These are phyloP conservation scores for Phytopythium delawarense DNA, from an alignment of 352 stramenopile species.

Conservation along the genomic window DNA sequence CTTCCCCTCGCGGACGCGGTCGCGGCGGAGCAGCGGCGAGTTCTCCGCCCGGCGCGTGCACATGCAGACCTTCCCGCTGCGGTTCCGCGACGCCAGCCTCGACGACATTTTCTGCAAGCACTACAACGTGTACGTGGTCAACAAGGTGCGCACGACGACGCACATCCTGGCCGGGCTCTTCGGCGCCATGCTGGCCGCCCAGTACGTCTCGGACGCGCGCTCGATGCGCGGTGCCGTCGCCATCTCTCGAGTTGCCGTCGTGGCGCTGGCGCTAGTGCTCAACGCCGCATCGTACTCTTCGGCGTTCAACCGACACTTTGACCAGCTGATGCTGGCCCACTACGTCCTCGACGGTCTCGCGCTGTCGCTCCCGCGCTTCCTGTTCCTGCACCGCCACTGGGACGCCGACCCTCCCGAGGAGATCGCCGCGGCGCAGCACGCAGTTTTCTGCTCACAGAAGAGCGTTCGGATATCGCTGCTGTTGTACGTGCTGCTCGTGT, in stretches of 20 bases:
- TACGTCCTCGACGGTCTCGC: slow-evolving; percentile 51
- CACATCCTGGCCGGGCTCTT: slow-evolving; percentile 49
- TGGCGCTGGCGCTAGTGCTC: slow-evolving; percentile 39
- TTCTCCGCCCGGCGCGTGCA: slow-evolving; percentile 21
- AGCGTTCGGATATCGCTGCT: slow-evolving; percentile 51
- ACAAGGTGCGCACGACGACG: slow-evolving; percentile 54
- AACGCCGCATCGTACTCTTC: slow-evolving; percentile 33
- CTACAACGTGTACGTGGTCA: slow-evolving; percentile 68
- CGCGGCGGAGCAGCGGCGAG: not conserved
- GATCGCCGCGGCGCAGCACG: slow-evolving; percentile 11
- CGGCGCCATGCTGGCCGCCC: slow-evolving; percentile 35
- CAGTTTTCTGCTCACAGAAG: slow-evolving; percentile 54
- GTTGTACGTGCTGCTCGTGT: slow-evolving; percentile 54
- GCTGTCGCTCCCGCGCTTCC: slow-evolving; percentile 40
- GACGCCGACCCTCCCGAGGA: slow-evolving; percentile 16
- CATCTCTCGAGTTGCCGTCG: slow-evolving; percentile 29
- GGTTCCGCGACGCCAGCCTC: slow-evolving; percentile 50
- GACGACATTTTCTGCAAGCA: slow-evolving; percentile 75
- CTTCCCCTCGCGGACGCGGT: not conserved
- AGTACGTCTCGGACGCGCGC: slow-evolving; percentile 35
- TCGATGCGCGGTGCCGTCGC: slow-evolving; percentile 28
- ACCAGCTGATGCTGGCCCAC: slow-evolving; percentile 39
- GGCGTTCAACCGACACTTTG: slow-evolving; percentile 47
- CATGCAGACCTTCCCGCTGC: slow-evolving; percentile 54
- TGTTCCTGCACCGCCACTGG: slow-evolving; percentile 31